Evolutionary conservation across 2,329 filamentous ascomycete genomes (phyloP).

Genomic region (Fusarium nematophilum): DNA sequence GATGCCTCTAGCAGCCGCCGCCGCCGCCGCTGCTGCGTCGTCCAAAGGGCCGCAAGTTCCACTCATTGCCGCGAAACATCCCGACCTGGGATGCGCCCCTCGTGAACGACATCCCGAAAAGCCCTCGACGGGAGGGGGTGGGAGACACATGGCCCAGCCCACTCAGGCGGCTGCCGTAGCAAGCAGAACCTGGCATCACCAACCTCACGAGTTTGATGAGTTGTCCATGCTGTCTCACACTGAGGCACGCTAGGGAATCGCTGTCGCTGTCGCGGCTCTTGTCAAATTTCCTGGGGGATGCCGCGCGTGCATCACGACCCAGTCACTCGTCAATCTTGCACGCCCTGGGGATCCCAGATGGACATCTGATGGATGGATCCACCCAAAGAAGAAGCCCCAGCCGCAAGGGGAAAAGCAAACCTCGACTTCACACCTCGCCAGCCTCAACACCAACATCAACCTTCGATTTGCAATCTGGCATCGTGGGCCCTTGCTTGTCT

Average conservation of each 20-base stretch:
- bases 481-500: not conserved
- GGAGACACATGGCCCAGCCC: not conserved
- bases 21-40: no score
- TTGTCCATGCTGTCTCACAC: conserved; percentile 41
- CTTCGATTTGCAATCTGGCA: conserved; percentile 4
- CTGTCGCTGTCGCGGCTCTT: conserved; percentile 23
- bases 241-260: conserved; percentile 36
- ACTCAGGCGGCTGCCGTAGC: conserved; percentile 7
- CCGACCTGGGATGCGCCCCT: conserved; percentile 25
- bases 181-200: conserved; percentile 24
- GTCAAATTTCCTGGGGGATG: conserved; percentile 24
- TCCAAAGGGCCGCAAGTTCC: conserved; percentile 18
- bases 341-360: not conserved
- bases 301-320: conserved; percentile 1
- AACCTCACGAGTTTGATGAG: conserved; percentile 36
- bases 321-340: conserved; percentile 4
- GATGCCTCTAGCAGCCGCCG: no score
- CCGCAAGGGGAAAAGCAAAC: no score
- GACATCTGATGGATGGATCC: no score
- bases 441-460: no score
- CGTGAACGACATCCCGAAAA: conserved; percentile 8
- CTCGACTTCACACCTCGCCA: no score
- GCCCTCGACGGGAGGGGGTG: not conserved
- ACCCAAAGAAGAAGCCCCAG: conserved; percentile 7
- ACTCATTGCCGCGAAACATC: conserved; percentile 34